phyloP scores from a whole-genome alignment of 2,329 filamentous ascomycete species.

The Metarhizium anisopliae region DNA sequence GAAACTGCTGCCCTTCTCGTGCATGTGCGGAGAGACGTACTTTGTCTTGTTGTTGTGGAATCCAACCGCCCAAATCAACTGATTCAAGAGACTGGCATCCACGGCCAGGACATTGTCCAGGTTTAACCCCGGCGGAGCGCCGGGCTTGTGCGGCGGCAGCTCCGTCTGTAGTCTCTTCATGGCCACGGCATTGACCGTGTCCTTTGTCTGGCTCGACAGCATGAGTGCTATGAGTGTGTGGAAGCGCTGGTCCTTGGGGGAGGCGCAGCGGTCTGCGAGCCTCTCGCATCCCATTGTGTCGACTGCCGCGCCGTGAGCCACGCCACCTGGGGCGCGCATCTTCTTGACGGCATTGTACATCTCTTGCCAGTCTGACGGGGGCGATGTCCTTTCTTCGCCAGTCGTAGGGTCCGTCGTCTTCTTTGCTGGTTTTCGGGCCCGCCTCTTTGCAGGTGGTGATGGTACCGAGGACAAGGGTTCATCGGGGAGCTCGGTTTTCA shows the following conservation, averaged over 20 bases:
- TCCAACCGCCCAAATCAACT: conserved; percentile 73
- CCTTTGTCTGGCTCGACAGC: conserved; percentile 88
- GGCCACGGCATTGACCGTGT: conserved; percentile 77
- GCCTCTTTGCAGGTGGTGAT: conserved; percentile 18
- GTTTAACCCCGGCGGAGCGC: conserved; percentile 48
- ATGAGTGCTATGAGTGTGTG: conserved; percentile 84
- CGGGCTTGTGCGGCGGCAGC: conserved; percentile 44
- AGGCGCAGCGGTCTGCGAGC: conserved; percentile 47
- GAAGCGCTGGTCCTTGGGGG: conserved; percentile 56
- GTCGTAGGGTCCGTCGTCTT: conserved; percentile 31
- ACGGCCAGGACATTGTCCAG: conserved; percentile 71
- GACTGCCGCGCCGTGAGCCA: conserved; percentile 68
- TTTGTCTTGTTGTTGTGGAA: conserved; percentile 95
- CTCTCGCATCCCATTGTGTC: conserved; percentile 96
- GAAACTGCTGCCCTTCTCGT: background rate
- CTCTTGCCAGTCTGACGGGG: conserved; percentile 74
- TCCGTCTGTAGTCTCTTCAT: conserved; percentile 73
- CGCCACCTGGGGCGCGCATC: conserved; percentile 56
- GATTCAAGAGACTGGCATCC: conserved; percentile 54
- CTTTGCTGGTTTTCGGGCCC: conserved; percentile 38
- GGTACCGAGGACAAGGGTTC: conserved; percentile 15
- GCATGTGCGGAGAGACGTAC: conserved; percentile 12
- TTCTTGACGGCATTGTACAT: conserved; percentile 69
- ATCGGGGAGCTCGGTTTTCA: conserved; percentile 32
- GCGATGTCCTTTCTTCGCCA: conserved; percentile 31